Percentiles rank a stretch among this genome's conserved stretches.
Conservation (phyloP, 371 early-diverging fungal species). For the Conidiobolus incongruus region DNA sequence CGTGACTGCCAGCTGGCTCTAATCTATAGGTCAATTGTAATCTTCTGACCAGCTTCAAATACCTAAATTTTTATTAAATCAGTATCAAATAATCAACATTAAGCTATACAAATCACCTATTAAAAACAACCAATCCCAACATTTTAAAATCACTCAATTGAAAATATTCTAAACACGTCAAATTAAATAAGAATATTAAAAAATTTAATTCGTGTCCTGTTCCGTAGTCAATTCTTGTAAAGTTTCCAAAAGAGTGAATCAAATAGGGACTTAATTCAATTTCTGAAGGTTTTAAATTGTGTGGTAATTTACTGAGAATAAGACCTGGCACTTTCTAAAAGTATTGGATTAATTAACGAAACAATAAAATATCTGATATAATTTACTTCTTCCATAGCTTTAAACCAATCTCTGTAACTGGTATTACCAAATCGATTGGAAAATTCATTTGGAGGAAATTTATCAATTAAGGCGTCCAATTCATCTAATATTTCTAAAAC, state of each 20-base stretch:
- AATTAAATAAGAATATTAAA: constrained; percentile 65
- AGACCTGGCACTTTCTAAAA: constrained; percentile 5
- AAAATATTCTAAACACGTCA: constrained; percentile 40
- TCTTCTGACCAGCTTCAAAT: constrained; percentile 59
- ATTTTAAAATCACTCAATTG: constrained; percentile 34
- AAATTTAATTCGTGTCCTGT: constrained; percentile 97
- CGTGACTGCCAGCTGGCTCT: constrained; percentile 97
- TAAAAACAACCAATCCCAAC: constrained; percentile 51
- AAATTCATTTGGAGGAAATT: constrained; percentile 44
- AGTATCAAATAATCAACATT: neutral
- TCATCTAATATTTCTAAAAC: constrained; percentile 32
- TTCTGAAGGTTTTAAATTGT: constrained; percentile 16
- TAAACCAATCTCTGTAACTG: constrained; percentile 41
- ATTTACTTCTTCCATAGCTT: constrained; percentile 23
- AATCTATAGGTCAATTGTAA: constrained; percentile 77
- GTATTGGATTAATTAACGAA: neutral
- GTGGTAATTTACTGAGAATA: constrained; percentile 15
- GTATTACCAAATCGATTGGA: constrained; percentile 61
- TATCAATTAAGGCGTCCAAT: constrained; percentile 43
- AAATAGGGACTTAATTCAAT: constrained; percentile 62
- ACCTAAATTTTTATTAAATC: constrained; percentile 17
- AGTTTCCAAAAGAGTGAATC: constrained; percentile 75
- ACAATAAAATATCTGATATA: constrained; percentile 6
- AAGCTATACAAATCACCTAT: constrained; percentile 9
- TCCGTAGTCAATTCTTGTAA: constrained; percentile 96